Conservation (phyloP, 2,329 filamentous ascomycete genomes). For the Phialophora tarda region DNA sequence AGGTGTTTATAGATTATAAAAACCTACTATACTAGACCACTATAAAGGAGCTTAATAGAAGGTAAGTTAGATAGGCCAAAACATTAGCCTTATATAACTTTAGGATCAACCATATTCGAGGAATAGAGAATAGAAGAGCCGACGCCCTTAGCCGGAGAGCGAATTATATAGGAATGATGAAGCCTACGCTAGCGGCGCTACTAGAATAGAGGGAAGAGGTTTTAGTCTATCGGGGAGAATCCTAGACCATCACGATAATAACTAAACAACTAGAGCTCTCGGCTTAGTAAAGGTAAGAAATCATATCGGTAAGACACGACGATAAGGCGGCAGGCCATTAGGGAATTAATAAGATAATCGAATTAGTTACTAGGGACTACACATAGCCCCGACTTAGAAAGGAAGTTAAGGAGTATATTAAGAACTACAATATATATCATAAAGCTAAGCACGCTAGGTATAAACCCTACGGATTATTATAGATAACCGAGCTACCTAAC, state of each 20-base stretch:
- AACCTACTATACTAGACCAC: conserved; percentile 34
- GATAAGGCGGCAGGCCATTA: conserved; percentile 5
- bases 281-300: neutral
- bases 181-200: neutral
- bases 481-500: neutral
- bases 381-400: neutral
- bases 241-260: conserved; percentile 1
- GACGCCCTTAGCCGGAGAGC: conserved; percentile 19
- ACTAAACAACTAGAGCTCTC: conserved; percentile 6
- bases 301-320: conserved; percentile 22
- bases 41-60: conserved; percentile 12
- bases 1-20: conserved; percentile 33
- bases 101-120: neutral
- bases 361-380: too few species aligned
- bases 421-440: conserved; percentile 20
- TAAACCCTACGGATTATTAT: conserved; percentile 24
- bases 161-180: conserved; percentile 18
- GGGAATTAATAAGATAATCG: conserved; percentile 9
- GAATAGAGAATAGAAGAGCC: neutral
- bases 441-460: conserved; percentile 21
- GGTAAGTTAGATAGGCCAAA: conserved; percentile 15
- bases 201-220: conserved; percentile 1
- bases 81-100: neutral
- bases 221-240: conserved; percentile 13
- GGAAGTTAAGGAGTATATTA: conserved; percentile 22